A percentile compares a stretch with the other conserved stretches of the same genome.
Evolutionary conservation across 345 rosid species (phyloP).

Genomic region (Boechera stricta): DNA sequence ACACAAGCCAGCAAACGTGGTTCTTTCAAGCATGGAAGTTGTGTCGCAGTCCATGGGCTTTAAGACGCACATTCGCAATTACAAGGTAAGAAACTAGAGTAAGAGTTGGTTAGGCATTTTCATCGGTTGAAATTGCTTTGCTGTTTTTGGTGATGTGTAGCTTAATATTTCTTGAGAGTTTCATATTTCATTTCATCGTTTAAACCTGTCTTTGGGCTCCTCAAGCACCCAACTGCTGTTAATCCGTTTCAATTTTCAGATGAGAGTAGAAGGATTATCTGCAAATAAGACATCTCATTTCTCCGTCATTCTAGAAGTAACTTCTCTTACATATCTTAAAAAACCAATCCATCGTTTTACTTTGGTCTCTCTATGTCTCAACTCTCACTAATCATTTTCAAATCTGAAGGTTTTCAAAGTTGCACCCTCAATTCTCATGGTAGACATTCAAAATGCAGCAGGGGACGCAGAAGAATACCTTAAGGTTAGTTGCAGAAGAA

Average conservation of each 20-base stretch:
- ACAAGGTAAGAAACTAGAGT: constrained; percentile 61
- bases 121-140: not conserved
- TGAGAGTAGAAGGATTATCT: constrained; percentile 96
- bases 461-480: constrained; percentile 64
- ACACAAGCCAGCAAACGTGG: constrained; percentile 84
- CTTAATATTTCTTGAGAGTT: not conserved
- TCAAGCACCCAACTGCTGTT: not conserved
- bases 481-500: constrained; percentile 58
- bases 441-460: constrained; percentile 79
- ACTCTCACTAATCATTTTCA: not conserved
- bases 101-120: not conserved
- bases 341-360: constrained; percentile 1
- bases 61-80: constrained; percentile 94
- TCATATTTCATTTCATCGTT: not conserved
- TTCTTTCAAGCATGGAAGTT: constrained; percentile 95
- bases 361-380: constrained; percentile 12
- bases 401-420: constrained; percentile 78
- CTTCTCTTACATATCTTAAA: constrained; percentile 11
- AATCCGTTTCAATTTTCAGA: constrained; percentile 52
- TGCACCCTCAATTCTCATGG: constrained; percentile 87
- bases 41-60: constrained; percentile 98
- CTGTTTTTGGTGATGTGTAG: not conserved
- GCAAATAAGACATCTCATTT: constrained; percentile 68
- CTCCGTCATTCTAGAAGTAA: constrained; percentile 85
- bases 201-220: not conserved